Evolutionary conservation across 2,329 filamentous ascomycete genomes (phyloP).

Genomic region (Aotearoamyces nothofagi): DNA sequence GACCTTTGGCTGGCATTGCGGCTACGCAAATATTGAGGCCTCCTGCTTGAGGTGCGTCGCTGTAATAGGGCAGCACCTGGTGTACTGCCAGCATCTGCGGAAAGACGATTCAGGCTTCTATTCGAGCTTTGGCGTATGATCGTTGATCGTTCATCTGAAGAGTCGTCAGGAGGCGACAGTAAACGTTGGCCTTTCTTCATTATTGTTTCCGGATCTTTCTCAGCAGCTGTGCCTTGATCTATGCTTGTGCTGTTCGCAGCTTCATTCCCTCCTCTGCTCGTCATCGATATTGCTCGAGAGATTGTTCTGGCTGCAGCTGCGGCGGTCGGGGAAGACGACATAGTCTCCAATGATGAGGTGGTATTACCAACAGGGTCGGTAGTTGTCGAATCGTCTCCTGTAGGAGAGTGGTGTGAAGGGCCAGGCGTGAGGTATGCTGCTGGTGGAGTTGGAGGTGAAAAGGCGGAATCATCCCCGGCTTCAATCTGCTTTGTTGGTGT

Average conservation of each 20-base stretch:
- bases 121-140: slow-evolving; percentile 21
- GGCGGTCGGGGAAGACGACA: slow-evolving; percentile 40
- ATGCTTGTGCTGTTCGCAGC: slow-evolving; percentile 4
- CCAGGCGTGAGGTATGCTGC: slow-evolving; percentile 15
- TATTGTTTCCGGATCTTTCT: slow-evolving; percentile 12
- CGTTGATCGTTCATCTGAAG: slow-evolving; percentile 10
- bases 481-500: slow-evolving; percentile 1
- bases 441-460: slow-evolving; percentile 14
- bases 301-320: slow-evolving; percentile 37
- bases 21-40: slow-evolving; percentile 42
- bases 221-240: slow-evolving; percentile 8
- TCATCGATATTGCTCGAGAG: slow-evolving; percentile 34
- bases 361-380: slow-evolving; percentile 20
- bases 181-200: slow-evolving; percentile 9
- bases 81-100: slow-evolving; percentile 29
- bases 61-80: slow-evolving; percentile 27
- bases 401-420: slow-evolving; percentile 2
- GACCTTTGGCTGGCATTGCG: slow-evolving; percentile 38
- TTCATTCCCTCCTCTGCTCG: slow-evolving; percentile 17
- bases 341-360: slow-evolving; percentile 34
- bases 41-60: slow-evolving; percentile 23
- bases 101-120: slow-evolving; percentile 14
- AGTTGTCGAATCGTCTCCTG: slow-evolving; percentile 7
- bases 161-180: slow-evolving; percentile 5
- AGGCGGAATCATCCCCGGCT: slow-evolving; percentile 1